Evolutionary conservation across 257 asterid genomes (phyloP), one percentile per base, ranked within the genome.

Genomic region (Echium plantagineum): DNA sequence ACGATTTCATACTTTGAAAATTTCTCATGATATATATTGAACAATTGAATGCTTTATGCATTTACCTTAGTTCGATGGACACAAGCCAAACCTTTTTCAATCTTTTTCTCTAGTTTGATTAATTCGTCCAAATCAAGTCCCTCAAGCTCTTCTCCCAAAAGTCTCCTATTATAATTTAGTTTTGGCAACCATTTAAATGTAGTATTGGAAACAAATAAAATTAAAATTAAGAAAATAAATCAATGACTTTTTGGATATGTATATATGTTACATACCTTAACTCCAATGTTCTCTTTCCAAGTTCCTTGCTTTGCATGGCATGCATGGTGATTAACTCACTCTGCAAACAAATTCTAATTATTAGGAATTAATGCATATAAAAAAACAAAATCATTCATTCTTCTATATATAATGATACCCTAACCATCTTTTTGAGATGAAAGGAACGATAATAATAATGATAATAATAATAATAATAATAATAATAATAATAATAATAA

Each of bases 61-160:
- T 24, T 24, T 49, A 75, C 97, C 95, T 86, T 82, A 1, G 69
- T 38, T 71, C 80, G 85, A 15, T 53, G 64, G 8, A 89, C 73
- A 32, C 87, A 88, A 58, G 66, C 66, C 71, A 84, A 58, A 57
- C 86, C 94, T 9, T 77, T 69, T 74, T 79, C 84, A 0, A 84
- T 68, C 76, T 67, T 7, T 69, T 73, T 89, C 77, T 89, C 97
- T 9, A 89, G 82, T 76, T 61, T 89, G 48, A 75, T 69, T 79
- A 89, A 64, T 18, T 82, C 95, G 52, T 75, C 79, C 73, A 86
- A 15, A 26, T 71, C 69, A 59, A 89, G 95, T 32, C 73, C 95
- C 67, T 80, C 74, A 51, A 86, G 78, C 63, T 82, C 95, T 73
- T 89, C 91, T 69, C 94, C 97, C 53, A 64, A 71, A 5, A 89